Conservation (phyloP, 1,284 basidiomycete species). For the Heterobasidion parviporum region DNA sequence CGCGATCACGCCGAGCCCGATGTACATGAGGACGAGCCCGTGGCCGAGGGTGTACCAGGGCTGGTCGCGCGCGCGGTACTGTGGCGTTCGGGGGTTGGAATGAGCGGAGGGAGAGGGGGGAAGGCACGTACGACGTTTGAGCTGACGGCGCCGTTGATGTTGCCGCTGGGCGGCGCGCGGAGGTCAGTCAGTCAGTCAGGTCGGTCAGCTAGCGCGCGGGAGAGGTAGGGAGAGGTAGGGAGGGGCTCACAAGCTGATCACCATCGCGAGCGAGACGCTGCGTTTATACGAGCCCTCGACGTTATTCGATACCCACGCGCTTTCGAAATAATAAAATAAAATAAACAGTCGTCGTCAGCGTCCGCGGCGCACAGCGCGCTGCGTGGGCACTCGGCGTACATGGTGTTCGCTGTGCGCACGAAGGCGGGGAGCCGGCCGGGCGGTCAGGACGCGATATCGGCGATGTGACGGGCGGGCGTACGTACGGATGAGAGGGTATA, state of each 20-base stretch:
- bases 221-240: not conserved
- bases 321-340: no score
- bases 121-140: slow-evolving; percentile 53
- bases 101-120: not conserved
- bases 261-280: slow-evolving; percentile 63
- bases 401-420: slow-evolving; percentile 32
- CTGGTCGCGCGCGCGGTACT: slow-evolving; percentile 58
- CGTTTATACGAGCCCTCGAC: slow-evolving; percentile 65
- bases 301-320: slow-evolving; percentile 44
- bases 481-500: slow-evolving; percentile 26
- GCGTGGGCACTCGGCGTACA: slow-evolving; percentile 21
- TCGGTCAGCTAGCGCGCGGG: not conserved
- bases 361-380: not conserved
- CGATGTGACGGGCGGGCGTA: slow-evolving; percentile 2
- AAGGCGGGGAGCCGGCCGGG: no score
- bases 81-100: no score
- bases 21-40: slow-evolving; percentile 63
- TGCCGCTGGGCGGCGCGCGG: slow-evolving; percentile 33
- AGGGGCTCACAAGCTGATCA: slow-evolving; percentile 49
- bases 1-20: slow-evolving; percentile 51
- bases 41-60: slow-evolving; percentile 69
- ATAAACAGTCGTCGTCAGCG: not conserved
- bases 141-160: slow-evolving; percentile 63
- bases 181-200: not conserved
- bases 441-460: not conserved